Evolutionary conservation across 2,329 filamentous ascomycete genomes (phyloP).

Genomic region (Dothistroma septosporum): DNA sequence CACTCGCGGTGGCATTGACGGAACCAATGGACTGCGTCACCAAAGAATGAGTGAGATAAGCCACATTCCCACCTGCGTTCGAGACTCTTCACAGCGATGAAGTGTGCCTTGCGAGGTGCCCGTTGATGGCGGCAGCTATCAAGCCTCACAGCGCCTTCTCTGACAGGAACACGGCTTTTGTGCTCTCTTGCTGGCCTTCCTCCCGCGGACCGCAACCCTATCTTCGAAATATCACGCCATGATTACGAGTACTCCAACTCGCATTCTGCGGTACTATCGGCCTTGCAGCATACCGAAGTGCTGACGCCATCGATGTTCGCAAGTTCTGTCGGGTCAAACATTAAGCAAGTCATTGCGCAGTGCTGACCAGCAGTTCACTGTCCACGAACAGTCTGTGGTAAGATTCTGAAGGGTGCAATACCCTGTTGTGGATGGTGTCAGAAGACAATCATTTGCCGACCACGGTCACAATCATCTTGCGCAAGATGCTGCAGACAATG

Average conservation of each 20-base stretch:
- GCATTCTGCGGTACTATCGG: not conserved
- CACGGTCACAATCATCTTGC: not conserved
- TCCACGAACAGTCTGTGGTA: not conserved
- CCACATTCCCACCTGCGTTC: not conserved
- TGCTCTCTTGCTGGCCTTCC: not conserved
- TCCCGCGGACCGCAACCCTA: constrained; percentile 9
- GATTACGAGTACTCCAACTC: constrained; percentile 9
- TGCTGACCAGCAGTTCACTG: not conserved
- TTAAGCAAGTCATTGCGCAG: not conserved
- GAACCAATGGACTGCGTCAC: constrained; percentile 5
- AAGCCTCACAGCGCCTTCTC: not conserved
- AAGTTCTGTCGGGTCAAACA: not conserved
- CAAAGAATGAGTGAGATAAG: not conserved
- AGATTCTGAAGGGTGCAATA: not conserved
- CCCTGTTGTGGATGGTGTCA: not conserved
- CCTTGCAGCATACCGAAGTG: constrained; percentile 2
- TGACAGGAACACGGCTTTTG: not conserved
- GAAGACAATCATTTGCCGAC: constrained; percentile 2
- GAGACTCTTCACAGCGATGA: not conserved
- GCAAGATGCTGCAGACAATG: not conserved
- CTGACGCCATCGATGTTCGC: constrained; percentile 14
- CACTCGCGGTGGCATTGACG: not conserved
- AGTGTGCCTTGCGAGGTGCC: not conserved
- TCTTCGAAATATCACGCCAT: constrained; percentile 1
- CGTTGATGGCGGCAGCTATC: not conserved